A percentile compares a stretch with the other conserved stretches of the same genome.
Conservation (phyloP, 352 stramenopile species). For the Phytophthora sansomeana region DNA sequence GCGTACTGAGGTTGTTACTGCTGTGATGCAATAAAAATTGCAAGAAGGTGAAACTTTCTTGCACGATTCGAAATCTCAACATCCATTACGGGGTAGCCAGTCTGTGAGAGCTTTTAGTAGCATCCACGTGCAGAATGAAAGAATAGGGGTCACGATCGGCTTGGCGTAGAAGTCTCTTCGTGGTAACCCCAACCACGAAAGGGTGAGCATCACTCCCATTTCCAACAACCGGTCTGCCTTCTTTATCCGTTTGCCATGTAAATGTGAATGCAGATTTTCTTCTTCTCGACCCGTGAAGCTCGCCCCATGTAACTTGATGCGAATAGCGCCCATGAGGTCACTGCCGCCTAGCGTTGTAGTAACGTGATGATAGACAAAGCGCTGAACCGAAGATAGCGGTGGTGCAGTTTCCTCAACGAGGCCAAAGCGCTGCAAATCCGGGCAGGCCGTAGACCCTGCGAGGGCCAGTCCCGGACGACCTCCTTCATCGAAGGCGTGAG, state of each 20-base stretch:
- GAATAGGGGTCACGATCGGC: background rate
- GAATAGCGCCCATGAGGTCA: conserved; percentile 2
- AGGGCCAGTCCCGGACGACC: no score
- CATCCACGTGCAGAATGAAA: conserved; percentile 39
- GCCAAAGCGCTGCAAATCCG: no score
- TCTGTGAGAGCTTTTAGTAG: conserved; percentile 41
- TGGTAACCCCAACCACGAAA: conserved; percentile 16
- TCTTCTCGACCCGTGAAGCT: conserved; percentile 19
- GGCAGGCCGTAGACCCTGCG: no score
- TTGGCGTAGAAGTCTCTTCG: conserved; percentile 17
- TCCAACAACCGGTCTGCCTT: background rate
- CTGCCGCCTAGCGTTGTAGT: conserved; percentile 6
- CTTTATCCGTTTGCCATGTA: background rate
- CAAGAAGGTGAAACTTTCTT: no score
- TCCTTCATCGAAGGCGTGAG: no score
- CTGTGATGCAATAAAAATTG: no score
- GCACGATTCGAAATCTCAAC: no score
- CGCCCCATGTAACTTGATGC: background rate
- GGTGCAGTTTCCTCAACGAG: no score
- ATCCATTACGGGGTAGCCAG: conserved; percentile 26
- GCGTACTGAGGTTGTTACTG: no score
- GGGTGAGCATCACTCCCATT: conserved; percentile 19
- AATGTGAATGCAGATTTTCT: conserved; percentile 21
- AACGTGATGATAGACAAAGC: no score
- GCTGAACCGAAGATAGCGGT: no score